A percentile compares a stretch with the other conserved stretches of the same genome.
Evolutionary conservation across 306 rosid species (phyloP).

Genomic region (Gastrolobium bilobum): DNA sequence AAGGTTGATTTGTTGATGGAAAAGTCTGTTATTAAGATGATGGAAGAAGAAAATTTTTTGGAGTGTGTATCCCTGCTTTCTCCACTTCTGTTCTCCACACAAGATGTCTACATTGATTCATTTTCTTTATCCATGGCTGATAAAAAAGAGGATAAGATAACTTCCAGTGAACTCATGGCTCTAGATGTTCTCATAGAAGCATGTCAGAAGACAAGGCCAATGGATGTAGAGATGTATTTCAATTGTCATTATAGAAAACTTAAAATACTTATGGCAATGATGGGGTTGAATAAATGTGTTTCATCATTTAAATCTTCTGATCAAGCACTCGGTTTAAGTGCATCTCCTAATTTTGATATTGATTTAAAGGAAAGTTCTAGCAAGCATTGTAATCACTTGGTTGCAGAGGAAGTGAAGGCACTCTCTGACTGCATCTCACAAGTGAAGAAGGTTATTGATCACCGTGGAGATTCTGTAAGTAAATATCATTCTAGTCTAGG

Average conservation of each 20-base stretch:
- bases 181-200: constrained; percentile 84
- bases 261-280: constrained; percentile 84
- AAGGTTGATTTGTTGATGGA: constrained; percentile 92
- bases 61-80: constrained; percentile 84
- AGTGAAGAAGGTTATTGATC: constrained; percentile 79
- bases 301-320: constrained; percentile 63
- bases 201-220: constrained; percentile 80
- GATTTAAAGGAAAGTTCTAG: constrained; percentile 72
- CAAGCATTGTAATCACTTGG: constrained; percentile 72
- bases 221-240: constrained; percentile 78
- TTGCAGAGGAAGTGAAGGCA: constrained; percentile 88
- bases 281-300: constrained; percentile 70
- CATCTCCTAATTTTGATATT: constrained; percentile 57
- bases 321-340: constrained; percentile 57
- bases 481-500: constrained; percentile 44
- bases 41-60: constrained; percentile 75
- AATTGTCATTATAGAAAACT: constrained; percentile 84
- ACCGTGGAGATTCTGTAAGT: constrained; percentile 71
- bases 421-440: constrained; percentile 83
- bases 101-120: constrained; percentile 73
- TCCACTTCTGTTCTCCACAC: constrained; percentile 81
- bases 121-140: constrained; percentile 62
- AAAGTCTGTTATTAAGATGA: constrained; percentile 74
- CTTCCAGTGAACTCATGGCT: constrained; percentile 81
- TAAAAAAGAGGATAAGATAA: constrained; percentile 69